phyloP scores from a whole-genome alignment of 768 basidiomycete species.

The Serpula lacrymans region DNA sequence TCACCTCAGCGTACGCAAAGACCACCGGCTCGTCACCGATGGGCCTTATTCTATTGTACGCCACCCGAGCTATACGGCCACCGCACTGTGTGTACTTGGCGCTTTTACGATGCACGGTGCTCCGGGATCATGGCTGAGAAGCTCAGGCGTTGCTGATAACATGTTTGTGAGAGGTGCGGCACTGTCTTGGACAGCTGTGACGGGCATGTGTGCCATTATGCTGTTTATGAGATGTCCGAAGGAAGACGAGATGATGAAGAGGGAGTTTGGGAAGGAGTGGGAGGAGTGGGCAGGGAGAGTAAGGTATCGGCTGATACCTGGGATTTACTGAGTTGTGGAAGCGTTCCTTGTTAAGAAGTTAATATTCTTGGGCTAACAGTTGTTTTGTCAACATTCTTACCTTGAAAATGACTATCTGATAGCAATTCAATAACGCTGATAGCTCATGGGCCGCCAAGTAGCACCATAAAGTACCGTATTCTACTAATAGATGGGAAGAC shows the following conservation, averaged over 20 bases:
- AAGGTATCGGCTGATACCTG: constrained; percentile 46
- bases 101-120: constrained; percentile 3
- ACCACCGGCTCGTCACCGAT: constrained; percentile 23
- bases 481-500: too few species aligned
- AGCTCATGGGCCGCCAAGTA: too few species aligned
- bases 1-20: constrained; percentile 17
- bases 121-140: constrained; percentile 11
- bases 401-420: too few species aligned
- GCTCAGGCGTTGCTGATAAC: constrained; percentile 7
- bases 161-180: constrained; percentile 34
- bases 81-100: constrained; percentile 7
- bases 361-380: too few species aligned
- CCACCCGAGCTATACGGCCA: constrained; percentile 26
- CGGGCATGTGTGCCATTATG: constrained; percentile 28
- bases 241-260: constrained; percentile 42
- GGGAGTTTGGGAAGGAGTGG: constrained; percentile 40
- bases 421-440: too few species aligned
- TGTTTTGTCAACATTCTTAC: too few species aligned
- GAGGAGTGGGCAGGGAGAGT: constrained; percentile 42
- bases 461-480: too few species aligned
- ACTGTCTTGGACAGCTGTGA: constrained; percentile 21
- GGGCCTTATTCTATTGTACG: constrained; percentile 28
- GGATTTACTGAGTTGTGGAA: constrained; percentile 38
- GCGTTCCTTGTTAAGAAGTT: too few species aligned
- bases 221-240: constrained; percentile 39